phyloP scores from a whole-genome alignment of 1,284 basidiomycete species.

The Rhizoctonia solani region DNA sequence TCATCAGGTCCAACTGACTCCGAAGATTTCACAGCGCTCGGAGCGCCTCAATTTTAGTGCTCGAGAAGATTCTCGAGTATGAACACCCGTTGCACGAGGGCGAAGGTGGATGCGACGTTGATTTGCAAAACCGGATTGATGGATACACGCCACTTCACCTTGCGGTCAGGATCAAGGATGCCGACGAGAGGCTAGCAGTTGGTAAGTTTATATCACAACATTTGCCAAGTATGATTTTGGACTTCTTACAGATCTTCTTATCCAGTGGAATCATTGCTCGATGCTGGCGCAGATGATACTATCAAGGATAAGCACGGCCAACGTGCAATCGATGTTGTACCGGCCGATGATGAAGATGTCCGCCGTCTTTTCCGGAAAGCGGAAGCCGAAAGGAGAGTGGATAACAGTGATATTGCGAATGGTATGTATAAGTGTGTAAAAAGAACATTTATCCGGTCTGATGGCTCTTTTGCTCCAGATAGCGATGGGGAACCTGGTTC shows the following conservation, averaged over 20 bases:
- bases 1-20: constrained; percentile 2
- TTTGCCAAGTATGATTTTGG: constrained; percentile 45
- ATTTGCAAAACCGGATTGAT: constrained; percentile 73
- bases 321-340: constrained; percentile 61
- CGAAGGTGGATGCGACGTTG: constrained; percentile 77
- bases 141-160: constrained; percentile 84
- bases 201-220: constrained; percentile 37
- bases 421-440: constrained; percentile 43
- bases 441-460: background rate
- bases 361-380: constrained; percentile 56
- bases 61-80: constrained; percentile 73
- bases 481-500: constrained; percentile 50
- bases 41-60: constrained; percentile 63
- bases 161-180: constrained; percentile 66
- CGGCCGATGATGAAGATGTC: constrained; percentile 53
- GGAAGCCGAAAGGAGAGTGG: constrained; percentile 51
- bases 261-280: constrained; percentile 67
- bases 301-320: constrained; percentile 74
- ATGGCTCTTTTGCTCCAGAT: constrained; percentile 39
- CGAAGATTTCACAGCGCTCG: constrained; percentile 48
- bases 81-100: no score
- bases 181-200: constrained; percentile 53
- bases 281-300: constrained; percentile 75
- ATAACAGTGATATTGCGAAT: constrained; percentile 50
- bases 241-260: constrained; percentile 38